A percentile compares a stretch with the other conserved stretches of the same genome.
Evolutionary conservation across 139 green algal species (phyloP).

Genomic region (Monoraphidium neglectum): DNA sequence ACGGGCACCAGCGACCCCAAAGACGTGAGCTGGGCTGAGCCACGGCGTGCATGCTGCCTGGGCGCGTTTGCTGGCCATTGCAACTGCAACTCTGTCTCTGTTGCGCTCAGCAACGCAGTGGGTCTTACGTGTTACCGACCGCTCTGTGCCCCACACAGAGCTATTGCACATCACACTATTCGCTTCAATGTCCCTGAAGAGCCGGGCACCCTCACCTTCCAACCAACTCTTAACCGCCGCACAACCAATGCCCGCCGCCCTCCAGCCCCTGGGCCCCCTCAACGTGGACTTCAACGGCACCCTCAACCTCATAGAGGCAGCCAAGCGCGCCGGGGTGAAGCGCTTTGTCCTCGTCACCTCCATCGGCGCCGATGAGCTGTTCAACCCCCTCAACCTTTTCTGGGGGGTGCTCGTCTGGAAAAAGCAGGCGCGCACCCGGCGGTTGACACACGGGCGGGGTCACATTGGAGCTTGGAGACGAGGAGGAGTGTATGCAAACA

Average conservation of each 20-base stretch:
- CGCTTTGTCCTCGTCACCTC: conserved; percentile 69
- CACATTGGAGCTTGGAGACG: conserved; percentile 2
- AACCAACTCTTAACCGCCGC: too few species aligned
- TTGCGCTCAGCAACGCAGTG: too few species aligned
- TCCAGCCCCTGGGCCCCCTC: conserved; percentile 74
- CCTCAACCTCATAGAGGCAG: conserved; percentile 73
- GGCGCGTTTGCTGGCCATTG: too few species aligned
- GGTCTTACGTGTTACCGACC: too few species aligned
- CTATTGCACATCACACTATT: too few species aligned
- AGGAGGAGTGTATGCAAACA: neutral
- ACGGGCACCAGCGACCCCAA: conserved; percentile 56
- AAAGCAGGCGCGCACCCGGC: neutral
- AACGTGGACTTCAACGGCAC: conserved; percentile 68
- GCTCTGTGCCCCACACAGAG: too few species aligned
- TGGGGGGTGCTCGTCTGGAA: conserved; percentile 63
- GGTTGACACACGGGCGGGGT: neutral
- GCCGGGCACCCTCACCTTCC: too few species aligned
- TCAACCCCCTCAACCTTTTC: conserved; percentile 82
- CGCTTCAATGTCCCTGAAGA: too few species aligned
- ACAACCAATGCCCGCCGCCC: too few species aligned
- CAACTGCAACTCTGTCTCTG: too few species aligned
- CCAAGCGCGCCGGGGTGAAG: conserved; percentile 43
- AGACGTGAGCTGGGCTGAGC: conserved; percentile 29
- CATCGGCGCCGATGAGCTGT: conserved; percentile 78
- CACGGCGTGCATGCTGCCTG: too few species aligned